Percentiles rank a stretch among this genome's conserved stretches.
Conservation (phyloP, 176 grass and related monocot genomes). For the Luzula sylvatica region DNA sequence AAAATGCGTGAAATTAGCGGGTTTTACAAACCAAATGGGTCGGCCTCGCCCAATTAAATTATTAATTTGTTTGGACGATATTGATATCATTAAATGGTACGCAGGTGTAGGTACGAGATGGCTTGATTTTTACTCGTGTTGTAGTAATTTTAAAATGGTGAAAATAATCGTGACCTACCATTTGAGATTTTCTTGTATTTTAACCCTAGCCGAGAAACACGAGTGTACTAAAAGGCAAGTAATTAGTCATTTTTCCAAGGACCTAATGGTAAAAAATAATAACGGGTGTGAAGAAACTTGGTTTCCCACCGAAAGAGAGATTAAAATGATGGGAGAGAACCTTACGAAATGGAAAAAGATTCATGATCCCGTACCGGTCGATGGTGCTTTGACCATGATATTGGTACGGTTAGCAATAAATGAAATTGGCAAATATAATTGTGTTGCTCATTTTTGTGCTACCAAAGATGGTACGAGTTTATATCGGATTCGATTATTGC, state of each 20-base stretch:
- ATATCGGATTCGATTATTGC: slow-evolving; percentile 72
- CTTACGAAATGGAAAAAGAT: slow-evolving; percentile 32
- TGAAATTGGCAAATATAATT: slow-evolving; percentile 24
- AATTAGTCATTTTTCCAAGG: slow-evolving; percentile 84
- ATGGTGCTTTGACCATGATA: slow-evolving; percentile 67
- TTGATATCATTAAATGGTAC: slow-evolving; percentile 92
- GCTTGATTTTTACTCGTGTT: slow-evolving; percentile 93
- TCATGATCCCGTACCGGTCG: slow-evolving; percentile 64
- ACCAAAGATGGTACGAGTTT: slow-evolving; percentile 39
- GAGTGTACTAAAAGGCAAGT: slow-evolving; percentile 72
- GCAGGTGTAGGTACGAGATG: slow-evolving; percentile 70
- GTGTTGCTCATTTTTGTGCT: slow-evolving; percentile 71
- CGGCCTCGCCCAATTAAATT: slow-evolving; percentile 68
- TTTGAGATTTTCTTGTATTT: slow-evolving; percentile 92
- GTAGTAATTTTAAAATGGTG: slow-evolving; percentile 75
- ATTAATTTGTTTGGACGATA: slow-evolving; percentile 82
- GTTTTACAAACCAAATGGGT: slow-evolving; percentile 88
- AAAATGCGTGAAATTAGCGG: slow-evolving; percentile 61
- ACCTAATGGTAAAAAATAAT: slow-evolving; percentile 58
- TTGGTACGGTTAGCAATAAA: slow-evolving; percentile 58
- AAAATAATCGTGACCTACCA: slow-evolving; percentile 81
- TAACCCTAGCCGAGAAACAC: slow-evolving; percentile 88
- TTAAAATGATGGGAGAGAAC: slow-evolving; percentile 80
- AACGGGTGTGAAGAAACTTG: slow-evolving; percentile 34
- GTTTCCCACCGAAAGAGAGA: slow-evolving; percentile 80